These are phyloP conservation scores for Acanthamoeba sp. DNA, from an alignment of 208 protist genomes.

Conservation along the genomic window DNA sequence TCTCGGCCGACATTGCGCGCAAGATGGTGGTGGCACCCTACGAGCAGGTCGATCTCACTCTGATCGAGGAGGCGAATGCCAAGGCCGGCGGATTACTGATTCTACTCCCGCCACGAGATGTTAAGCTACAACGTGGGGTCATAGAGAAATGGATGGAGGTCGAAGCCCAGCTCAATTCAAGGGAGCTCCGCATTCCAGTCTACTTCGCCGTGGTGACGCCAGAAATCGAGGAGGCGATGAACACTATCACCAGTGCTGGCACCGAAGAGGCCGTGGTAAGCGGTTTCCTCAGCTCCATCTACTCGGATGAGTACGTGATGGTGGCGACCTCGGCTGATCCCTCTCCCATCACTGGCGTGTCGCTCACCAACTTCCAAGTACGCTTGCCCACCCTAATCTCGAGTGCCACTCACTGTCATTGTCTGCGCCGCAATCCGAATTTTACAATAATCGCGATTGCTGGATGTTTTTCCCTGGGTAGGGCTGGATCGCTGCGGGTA, in stretches of 20 bases:
- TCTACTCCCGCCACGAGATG: background rate
- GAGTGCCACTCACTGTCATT: background rate
- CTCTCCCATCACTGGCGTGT: background rate
- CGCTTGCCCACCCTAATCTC: background rate
- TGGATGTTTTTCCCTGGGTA: background rate
- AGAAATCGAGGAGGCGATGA: background rate
- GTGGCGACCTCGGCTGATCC: background rate
- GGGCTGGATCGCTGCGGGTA: background rate
- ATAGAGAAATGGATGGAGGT: conserved; percentile 8
- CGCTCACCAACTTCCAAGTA: conserved; percentile 51
- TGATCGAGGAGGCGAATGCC: background rate
- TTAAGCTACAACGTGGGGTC: background rate
- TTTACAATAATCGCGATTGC: background rate
- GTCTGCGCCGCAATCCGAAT: background rate
- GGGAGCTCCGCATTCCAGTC: background rate
- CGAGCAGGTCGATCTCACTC: conserved; percentile 14
- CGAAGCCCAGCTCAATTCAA: conserved; percentile 14
- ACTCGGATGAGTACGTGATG: background rate
- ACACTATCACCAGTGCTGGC: background rate
- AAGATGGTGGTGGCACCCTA: conserved; percentile 48
- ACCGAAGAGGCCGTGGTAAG: background rate
- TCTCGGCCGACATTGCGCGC: background rate
- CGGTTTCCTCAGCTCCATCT: conserved; percentile 18
- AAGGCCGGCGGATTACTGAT: conserved; percentile 15
- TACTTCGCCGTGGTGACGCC: background rate